phyloP scores from a whole-genome alignment of 2,329 filamentous ascomycete species.

The Fusarium sp. region DNA sequence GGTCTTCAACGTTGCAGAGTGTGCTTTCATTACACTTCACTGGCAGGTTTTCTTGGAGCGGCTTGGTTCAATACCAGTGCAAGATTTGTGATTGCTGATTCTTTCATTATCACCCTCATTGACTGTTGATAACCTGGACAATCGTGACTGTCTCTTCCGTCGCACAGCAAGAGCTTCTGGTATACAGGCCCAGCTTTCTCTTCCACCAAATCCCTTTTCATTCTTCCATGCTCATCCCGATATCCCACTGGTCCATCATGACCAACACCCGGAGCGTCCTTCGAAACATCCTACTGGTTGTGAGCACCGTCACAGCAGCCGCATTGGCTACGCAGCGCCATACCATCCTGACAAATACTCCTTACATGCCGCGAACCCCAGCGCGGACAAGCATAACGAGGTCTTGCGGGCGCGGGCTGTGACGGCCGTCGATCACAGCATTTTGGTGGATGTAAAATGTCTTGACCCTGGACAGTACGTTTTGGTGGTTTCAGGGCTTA shows the following conservation, averaged over 20 bases:
- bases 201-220: background rate
- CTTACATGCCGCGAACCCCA: conserved; percentile 53
- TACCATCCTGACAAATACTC: conserved; percentile 39
- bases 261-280: conserved; percentile 51
- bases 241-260: conserved; percentile 44
- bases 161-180: background rate
- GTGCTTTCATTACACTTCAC: too few relatives aligned
- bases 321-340: conserved; percentile 50
- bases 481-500: conserved; percentile 7
- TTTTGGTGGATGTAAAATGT: conserved; percentile 59
- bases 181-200: background rate
- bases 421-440: conserved; percentile 58
- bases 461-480: conserved; percentile 60
- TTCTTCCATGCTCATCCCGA: conserved; percentile 2
- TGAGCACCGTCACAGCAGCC: conserved; percentile 51
- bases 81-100: too few relatives aligned
- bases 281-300: conserved; percentile 51
- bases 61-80: too few relatives aligned
- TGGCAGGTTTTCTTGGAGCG: too few relatives aligned
- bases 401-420: conserved; percentile 60
- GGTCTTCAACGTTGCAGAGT: too few relatives aligned
- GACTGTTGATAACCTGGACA: too few relatives aligned
- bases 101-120: too few relatives aligned
- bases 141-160: background rate
- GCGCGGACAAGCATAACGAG: conserved; percentile 62